Percentiles rank a stretch among this genome's conserved stretches.
phyloP scores from a whole-genome alignment of 192 early-diverging fungal genomes.

The Oehlia diaphana region DNA sequence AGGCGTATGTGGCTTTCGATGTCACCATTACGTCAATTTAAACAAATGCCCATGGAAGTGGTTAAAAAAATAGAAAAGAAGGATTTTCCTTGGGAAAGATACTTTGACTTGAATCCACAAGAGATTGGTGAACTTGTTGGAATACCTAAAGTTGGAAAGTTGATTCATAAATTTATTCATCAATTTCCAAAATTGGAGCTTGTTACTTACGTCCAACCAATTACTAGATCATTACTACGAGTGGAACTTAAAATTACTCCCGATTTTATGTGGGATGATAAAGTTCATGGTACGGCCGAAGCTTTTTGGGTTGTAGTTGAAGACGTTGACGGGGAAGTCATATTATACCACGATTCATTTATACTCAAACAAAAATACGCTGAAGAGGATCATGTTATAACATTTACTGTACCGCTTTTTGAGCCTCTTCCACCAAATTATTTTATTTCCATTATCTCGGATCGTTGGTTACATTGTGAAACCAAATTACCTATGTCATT shows the following conservation, averaged over 20 bases:
- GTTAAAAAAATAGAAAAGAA: slow-evolving; percentile 89
- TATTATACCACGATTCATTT: slow-evolving; percentile 91
- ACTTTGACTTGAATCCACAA: slow-evolving; percentile 87
- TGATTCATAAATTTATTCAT: slow-evolving; percentile 88
- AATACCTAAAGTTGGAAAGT: slow-evolving; percentile 84
- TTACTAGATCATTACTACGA: slow-evolving; percentile 87
- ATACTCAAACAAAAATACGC: slow-evolving; percentile 85
- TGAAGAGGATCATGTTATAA: slow-evolving; percentile 79
- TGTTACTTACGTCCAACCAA: slow-evolving; percentile 86
- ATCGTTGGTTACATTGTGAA: slow-evolving; percentile 94
- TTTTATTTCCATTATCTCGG: slow-evolving; percentile 90
- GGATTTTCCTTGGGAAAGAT: slow-evolving; percentile 93
- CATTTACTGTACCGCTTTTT: slow-evolving; percentile 88
- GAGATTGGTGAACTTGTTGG: slow-evolving; percentile 91
- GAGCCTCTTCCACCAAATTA: slow-evolving; percentile 97
- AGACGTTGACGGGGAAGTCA: slow-evolving; percentile 88
- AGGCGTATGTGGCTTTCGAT: slow-evolving; percentile 93
- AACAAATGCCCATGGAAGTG: slow-evolving; percentile 72
- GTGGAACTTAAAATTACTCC: slow-evolving; percentile 92
- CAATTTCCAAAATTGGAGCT: slow-evolving; percentile 93
- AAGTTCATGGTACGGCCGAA: slow-evolving; percentile 81
- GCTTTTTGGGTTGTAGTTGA: slow-evolving; percentile 94
- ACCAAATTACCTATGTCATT: slow-evolving; percentile 92
- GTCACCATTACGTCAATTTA: slow-evolving; percentile 95
- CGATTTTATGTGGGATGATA: slow-evolving; percentile 93